Evolutionary conservation across 176 grass and related monocot genomes (phyloP).

Genomic region (Eragrostis curvula): DNA sequence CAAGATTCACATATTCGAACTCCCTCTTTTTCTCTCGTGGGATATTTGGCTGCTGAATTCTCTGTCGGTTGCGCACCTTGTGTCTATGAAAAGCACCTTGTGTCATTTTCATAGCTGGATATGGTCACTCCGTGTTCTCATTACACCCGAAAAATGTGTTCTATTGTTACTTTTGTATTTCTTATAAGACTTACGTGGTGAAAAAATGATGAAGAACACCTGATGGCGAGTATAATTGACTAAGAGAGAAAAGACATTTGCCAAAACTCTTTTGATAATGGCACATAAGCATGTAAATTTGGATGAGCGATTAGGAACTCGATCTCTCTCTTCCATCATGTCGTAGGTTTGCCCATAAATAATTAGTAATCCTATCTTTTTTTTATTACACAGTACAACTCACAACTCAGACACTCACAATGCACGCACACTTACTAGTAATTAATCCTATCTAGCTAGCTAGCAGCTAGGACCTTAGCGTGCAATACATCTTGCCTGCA

Average conservation of each 20-base stretch:
- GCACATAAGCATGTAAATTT: not conserved
- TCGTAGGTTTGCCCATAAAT: not conserved
- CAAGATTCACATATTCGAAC: slow-evolving; percentile 48
- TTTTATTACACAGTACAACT: too few relatives aligned
- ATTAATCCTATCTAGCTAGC: too few relatives aligned
- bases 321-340: not conserved
- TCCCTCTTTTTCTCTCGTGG: slow-evolving; percentile 28
- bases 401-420: too few relatives aligned
- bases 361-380: too few relatives aligned
- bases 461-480: not conserved
- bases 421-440: too few relatives aligned
- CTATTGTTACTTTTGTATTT: not conserved
- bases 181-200: not conserved
- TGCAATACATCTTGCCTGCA: slow-evolving; percentile 6
- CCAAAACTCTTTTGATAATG: too few relatives aligned
- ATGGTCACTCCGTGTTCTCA: slow-evolving; percentile 35
- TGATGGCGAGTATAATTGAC: not conserved
- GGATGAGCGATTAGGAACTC: not conserved
- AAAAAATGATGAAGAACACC: not conserved
- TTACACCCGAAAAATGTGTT: not conserved
- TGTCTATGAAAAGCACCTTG: too few relatives aligned
- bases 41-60: slow-evolving; percentile 31
- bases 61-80: slow-evolving; percentile 29
- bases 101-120: slow-evolving; percentile 47
- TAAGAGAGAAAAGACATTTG: too few relatives aligned